Evolutionary conservation across 768 basidiomycete species (phyloP).

Genomic region (Chalciporus sphaerocephalus): DNA sequence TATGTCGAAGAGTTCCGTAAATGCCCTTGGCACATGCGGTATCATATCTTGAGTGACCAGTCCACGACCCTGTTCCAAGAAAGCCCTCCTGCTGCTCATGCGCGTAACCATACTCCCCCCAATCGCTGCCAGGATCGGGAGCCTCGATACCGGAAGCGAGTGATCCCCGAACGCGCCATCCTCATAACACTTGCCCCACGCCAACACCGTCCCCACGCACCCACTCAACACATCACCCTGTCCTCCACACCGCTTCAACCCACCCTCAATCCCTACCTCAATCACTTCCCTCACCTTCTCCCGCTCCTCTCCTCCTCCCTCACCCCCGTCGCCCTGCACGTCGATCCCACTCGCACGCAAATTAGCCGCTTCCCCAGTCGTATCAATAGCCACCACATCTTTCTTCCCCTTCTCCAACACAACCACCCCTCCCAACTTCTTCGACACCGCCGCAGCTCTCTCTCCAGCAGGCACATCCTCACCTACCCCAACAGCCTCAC

Average conservation of each 20-base stretch:
- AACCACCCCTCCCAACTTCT: slow-evolving; percentile 77
- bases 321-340: slow-evolving; percentile 33
- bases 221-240: slow-evolving; percentile 95
- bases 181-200: slow-evolving; percentile 95
- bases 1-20: slow-evolving; percentile 66
- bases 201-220: slow-evolving; percentile 80
- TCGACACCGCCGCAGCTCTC: slow-evolving; percentile 70
- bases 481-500: slow-evolving; percentile 66
- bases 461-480: slow-evolving; percentile 46
- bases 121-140: slow-evolving; percentile 81
- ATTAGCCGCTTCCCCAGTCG: slow-evolving; percentile 50
- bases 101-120: slow-evolving; percentile 89
- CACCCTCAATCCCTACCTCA: slow-evolving; percentile 67
- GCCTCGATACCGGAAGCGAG: slow-evolving; percentile 51
- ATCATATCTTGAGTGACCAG: slow-evolving; percentile 82
- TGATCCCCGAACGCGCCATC: slow-evolving; percentile 70
- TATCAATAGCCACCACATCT: slow-evolving; percentile 81
- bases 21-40: slow-evolving; percentile 60
- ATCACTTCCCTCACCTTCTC: slow-evolving; percentile 58
- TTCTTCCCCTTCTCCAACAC: slow-evolving; percentile 82
- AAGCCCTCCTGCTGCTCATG: slow-evolving; percentile 73
- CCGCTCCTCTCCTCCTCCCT: slow-evolving; percentile 42
- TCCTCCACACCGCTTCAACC: slow-evolving; percentile 89
- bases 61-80: slow-evolving; percentile 68
- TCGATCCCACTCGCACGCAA: slow-evolving; percentile 41